phyloP scores from a whole-genome alignment of 192 early-diverging fungal genomes.

The Chytriomyces sp. region DNA sequence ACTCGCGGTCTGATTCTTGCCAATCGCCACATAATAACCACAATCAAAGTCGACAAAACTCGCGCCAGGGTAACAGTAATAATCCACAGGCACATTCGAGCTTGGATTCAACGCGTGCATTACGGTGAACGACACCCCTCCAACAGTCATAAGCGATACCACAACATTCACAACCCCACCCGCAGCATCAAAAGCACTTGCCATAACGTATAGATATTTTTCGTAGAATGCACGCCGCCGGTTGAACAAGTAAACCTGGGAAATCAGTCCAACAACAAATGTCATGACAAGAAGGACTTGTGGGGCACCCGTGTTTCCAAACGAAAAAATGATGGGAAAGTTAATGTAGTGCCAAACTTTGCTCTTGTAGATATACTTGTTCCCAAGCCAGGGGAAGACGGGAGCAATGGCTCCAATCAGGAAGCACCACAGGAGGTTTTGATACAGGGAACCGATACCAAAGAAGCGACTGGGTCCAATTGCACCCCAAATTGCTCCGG shows the following conservation, averaged over 20 bases:
- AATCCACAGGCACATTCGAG: background rate
- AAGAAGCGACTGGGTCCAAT: conserved; percentile 75
- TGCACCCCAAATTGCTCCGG: conserved; percentile 73
- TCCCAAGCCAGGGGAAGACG: conserved; percentile 39
- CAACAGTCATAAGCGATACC: background rate
- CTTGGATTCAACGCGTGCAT: conserved; percentile 8
- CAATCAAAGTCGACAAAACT: background rate
- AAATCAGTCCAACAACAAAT: conserved; percentile 3
- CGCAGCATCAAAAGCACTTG: conserved; percentile 60
- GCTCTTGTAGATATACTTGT: conserved; percentile 47
- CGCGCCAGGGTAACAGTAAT: background rate
- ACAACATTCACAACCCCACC: conserved; percentile 10
- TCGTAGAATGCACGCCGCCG: conserved; percentile 19
- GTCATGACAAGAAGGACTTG: conserved; percentile 33
- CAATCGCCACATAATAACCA: background rate
- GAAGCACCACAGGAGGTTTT: conserved; percentile 37
- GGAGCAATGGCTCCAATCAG: conserved; percentile 44
- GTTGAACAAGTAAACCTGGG: conserved; percentile 37
- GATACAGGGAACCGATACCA: conserved; percentile 42
- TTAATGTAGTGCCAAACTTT: conserved; percentile 27
- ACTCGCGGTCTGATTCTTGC: too few relatives aligned
- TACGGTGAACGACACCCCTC: conserved; percentile 6
- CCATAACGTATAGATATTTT: conserved; percentile 61
- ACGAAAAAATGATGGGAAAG: conserved; percentile 30
- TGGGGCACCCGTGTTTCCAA: background rate